A percentile compares a stretch with the other conserved stretches of the same genome.
phyloP scores from a whole-genome alignment of 2,329 filamentous ascomycete genomes.

The Cordyceps cicadae region DNA sequence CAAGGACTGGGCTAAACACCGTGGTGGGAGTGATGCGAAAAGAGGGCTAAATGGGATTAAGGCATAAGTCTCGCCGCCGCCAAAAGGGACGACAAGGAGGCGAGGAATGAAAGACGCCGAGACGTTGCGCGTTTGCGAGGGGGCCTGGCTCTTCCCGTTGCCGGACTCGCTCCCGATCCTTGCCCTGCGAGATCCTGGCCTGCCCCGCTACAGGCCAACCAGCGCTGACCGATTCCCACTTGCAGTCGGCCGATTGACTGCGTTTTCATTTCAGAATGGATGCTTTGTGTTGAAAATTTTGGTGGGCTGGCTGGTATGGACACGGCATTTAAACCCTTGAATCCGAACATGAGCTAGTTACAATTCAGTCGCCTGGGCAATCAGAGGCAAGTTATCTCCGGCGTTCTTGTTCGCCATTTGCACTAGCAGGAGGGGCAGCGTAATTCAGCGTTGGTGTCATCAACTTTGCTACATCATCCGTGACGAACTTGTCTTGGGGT shows the following conservation, averaged over 20 bases:
- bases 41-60: constrained; percentile 8
- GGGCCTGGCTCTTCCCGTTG: background rate
- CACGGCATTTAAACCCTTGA: background rate
- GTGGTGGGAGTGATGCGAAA: background rate
- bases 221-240: background rate
- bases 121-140: background rate
- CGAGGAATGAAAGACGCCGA: background rate
- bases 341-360: background rate
- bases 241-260: background rate
- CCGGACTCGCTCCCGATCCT: background rate
- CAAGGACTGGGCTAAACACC: background rate
- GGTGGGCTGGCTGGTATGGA: background rate
- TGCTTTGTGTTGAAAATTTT: background rate
- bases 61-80: background rate
- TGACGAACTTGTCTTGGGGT: background rate
- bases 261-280: background rate
- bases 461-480: background rate
- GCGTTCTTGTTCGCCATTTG: background rate
- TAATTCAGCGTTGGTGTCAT: background rate
- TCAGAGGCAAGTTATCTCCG: background rate
- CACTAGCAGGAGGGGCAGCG: background rate
- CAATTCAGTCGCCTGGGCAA: background rate
- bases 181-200: background rate
- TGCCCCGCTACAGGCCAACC: background rate
- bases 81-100: background rate